phyloP scores from a whole-genome alignment of 345 rosid species.

The Carallia brachiata region DNA sequence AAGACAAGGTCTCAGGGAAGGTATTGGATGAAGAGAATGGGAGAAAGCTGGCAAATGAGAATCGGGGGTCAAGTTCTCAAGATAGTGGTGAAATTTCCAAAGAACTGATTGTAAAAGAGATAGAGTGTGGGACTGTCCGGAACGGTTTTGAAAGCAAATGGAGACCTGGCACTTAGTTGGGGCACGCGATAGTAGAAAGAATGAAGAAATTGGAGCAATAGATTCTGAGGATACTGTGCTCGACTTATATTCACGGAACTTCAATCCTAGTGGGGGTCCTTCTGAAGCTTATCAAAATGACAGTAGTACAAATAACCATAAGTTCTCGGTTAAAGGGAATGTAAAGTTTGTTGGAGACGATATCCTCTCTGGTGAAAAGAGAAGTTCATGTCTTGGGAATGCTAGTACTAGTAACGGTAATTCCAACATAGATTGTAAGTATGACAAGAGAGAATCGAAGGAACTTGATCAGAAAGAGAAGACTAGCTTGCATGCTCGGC shows the following conservation, averaged over 20 bases:
- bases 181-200: constrained; percentile 39
- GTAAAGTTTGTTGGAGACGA: constrained; percentile 57
- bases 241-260: constrained; percentile 58
- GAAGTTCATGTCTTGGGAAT: constrained; percentile 51
- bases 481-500: constrained; percentile 27
- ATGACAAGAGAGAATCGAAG: constrained; percentile 37
- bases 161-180: constrained; percentile 44
- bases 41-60: constrained; percentile 21
- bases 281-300: constrained; percentile 41
- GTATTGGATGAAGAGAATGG: constrained; percentile 40
- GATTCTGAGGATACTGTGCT: constrained; percentile 51
- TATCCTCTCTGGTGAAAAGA: constrained; percentile 51
- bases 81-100: constrained; percentile 51
- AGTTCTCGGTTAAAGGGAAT: constrained; percentile 42
- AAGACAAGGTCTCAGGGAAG: constrained; percentile 44
- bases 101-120: constrained; percentile 88
- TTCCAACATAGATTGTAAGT: constrained; percentile 41
- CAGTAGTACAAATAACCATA: constrained; percentile 28
- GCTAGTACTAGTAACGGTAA: constrained; percentile 32
- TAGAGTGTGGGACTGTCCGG: constrained; percentile 64
- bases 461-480: constrained; percentile 47
- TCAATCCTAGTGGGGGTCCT: constrained; percentile 43
- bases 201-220: constrained; percentile 35
- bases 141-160: constrained; percentile 64
- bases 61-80: constrained; percentile 40